phyloP scores from a whole-genome alignment of 2,329 filamentous ascomycete species.

The Calonectria hawksworthii region DNA sequence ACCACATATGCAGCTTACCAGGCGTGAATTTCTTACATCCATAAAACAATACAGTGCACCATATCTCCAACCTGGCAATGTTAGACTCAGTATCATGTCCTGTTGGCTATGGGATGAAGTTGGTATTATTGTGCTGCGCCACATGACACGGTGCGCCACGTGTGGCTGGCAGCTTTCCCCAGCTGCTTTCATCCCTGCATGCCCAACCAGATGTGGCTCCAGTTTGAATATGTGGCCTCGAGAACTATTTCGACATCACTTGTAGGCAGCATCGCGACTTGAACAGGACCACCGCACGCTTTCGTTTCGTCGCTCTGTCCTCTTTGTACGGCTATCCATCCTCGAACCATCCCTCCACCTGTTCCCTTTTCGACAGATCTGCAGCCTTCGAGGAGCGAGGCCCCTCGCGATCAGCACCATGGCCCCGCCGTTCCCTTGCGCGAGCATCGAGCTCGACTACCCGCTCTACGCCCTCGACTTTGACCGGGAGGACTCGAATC shows the following conservation, averaged over 20 bases:
- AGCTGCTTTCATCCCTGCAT: neutral
- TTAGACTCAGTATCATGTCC: neutral
- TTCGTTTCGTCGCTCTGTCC: neutral
- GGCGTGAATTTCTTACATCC: neutral
- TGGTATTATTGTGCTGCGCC: constrained; percentile 24
- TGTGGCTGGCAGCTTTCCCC: constrained; percentile 27
- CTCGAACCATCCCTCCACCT: neutral
- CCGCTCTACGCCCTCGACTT: constrained; percentile 92
- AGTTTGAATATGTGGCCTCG: constrained; percentile 45
- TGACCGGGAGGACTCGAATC: constrained; percentile 82
- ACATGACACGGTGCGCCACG: constrained; percentile 23
- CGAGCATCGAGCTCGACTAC: constrained; percentile 80
- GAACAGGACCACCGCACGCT: neutral
- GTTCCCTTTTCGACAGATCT: neutral
- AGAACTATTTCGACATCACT: constrained; percentile 12
- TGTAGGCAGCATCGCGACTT: neutral
- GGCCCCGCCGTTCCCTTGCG: constrained; percentile 59
- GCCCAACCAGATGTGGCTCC: constrained; percentile 39
- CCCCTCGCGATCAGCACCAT: constrained; percentile 45
- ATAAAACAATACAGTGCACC: neutral
- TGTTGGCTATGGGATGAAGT: neutral
- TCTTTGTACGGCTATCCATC: neutral
- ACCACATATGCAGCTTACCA: neutral
- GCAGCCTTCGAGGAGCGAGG: constrained; percentile 21
- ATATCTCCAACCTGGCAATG: neutral